Conservation (phyloP, 1,284 basidiomycete species). For the Wallemia mellicola region DNA sequence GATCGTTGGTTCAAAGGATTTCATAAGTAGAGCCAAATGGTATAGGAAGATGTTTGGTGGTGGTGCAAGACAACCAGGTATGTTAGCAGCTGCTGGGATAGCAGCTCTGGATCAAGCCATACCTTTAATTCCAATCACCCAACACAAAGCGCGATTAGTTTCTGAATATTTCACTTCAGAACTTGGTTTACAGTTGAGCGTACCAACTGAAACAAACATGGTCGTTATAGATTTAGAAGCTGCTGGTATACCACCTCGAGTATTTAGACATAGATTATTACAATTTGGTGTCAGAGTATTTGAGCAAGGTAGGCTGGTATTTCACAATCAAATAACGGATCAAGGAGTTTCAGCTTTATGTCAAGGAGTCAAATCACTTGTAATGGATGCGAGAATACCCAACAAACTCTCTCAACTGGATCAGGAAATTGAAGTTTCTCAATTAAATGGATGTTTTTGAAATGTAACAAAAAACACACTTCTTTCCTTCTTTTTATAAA, state of each 20-base stretch:
- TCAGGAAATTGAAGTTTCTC: not conserved
- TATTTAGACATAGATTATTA: not conserved
- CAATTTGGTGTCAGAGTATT: not conserved
- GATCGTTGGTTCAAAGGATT: not conserved
- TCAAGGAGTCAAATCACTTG: not conserved
- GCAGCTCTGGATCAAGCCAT: not conserved
- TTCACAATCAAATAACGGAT: not conserved
- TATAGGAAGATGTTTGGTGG: slow-evolving; percentile 1
- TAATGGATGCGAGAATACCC: not conserved
- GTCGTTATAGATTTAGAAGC: not conserved
- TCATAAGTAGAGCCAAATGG: not conserved
- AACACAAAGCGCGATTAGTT: not conserved
- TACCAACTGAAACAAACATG: not conserved
- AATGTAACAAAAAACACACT: too few relatives aligned
- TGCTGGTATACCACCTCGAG: not conserved
- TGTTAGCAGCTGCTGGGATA: slow-evolving; percentile 1
- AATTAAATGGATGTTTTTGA: too few relatives aligned
- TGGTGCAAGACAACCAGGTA: slow-evolving; percentile 1
- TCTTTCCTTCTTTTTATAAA: too few relatives aligned
- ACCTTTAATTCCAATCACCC: not conserved
- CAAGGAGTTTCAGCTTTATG: not conserved
- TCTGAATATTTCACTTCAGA: not conserved
- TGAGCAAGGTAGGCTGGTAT: not conserved
- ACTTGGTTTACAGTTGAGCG: not conserved
- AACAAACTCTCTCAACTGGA: not conserved